phyloP scores from a whole-genome alignment of 2,329 filamentous ascomycete genomes.

The Triangularia setosa region DNA sequence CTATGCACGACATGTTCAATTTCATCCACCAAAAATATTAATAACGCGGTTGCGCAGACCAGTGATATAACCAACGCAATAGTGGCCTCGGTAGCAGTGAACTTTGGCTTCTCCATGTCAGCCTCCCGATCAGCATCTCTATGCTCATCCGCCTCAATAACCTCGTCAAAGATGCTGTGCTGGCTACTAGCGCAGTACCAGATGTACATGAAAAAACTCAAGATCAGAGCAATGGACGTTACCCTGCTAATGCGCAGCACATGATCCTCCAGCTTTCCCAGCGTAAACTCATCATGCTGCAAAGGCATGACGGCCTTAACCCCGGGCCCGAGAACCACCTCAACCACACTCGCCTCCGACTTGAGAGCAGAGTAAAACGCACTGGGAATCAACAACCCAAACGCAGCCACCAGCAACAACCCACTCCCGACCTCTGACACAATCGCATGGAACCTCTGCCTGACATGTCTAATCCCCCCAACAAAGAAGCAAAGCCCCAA shows the following conservation, averaged over 20 bases:
- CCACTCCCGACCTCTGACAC: slow-evolving; percentile 76
- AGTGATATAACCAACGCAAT: slow-evolving; percentile 62
- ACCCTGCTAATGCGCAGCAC: slow-evolving; percentile 65
- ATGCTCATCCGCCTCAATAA: slow-evolving; percentile 67
- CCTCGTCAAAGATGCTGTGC: slow-evolving; percentile 69
- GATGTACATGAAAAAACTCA: slow-evolving; percentile 63
- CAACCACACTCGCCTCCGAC: slow-evolving; percentile 4
- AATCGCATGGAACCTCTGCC: slow-evolving; percentile 68
- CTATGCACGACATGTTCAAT: slow-evolving; percentile 56
- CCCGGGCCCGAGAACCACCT: background rate
- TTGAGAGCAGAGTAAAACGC: slow-evolving; percentile 17
- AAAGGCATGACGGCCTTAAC: background rate
- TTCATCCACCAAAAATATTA: slow-evolving; percentile 67
- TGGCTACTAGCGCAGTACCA: slow-evolving; percentile 72
- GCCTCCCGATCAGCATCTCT: slow-evolving; percentile 60
- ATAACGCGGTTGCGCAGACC: slow-evolving; percentile 65
- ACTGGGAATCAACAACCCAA: slow-evolving; percentile 9
- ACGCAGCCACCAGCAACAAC: slow-evolving; percentile 64
- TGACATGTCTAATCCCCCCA: slow-evolving; percentile 63
- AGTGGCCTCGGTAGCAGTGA: slow-evolving; percentile 70
- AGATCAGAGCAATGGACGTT: slow-evolving; percentile 64
- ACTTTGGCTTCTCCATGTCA: slow-evolving; percentile 61
- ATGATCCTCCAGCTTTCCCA: slow-evolving; percentile 43
- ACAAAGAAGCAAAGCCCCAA: slow-evolving; percentile 75
- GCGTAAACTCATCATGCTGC: slow-evolving; percentile 11